These are phyloP conservation scores for Talaromyces sp. DNA, from an alignment of 2,329 filamentous ascomycete species.

Conservation along the genomic window DNA sequence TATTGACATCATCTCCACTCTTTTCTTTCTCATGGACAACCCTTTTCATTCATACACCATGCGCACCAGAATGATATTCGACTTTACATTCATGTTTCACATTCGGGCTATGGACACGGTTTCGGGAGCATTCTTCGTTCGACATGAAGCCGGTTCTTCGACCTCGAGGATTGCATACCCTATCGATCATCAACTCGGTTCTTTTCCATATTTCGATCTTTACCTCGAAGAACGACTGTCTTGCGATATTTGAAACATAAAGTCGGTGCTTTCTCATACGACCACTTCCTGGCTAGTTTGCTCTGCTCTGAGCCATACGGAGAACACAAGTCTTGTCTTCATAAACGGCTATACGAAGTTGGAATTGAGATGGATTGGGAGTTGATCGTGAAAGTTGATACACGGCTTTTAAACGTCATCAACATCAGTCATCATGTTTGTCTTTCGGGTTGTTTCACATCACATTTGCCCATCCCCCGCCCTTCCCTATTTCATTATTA, in stretches of 20 bases:
- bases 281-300: constrained; percentile 18
- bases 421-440: not conserved
- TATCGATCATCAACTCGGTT: not conserved
- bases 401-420: not conserved
- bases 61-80: constrained; percentile 24
- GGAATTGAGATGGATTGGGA: constrained; percentile 17
- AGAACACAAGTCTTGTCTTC: constrained; percentile 2
- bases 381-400: constrained; percentile 10
- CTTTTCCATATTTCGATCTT: not conserved
- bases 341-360: constrained; percentile 17
- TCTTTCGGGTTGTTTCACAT: constrained; percentile 1
- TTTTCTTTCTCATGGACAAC: constrained; percentile 17
- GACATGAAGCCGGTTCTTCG: not conserved
- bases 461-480: not conserved
- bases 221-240: constrained; percentile 4
- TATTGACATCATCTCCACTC: constrained; percentile 34
- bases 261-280: constrained; percentile 16
- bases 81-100: constrained; percentile 19
- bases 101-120: constrained; percentile 26
- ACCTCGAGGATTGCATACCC: not conserved
- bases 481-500: not conserved
- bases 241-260: constrained; percentile 14
- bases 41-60: constrained; percentile 33
- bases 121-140: not conserved
- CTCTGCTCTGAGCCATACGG: constrained; percentile 18